Conservation (phyloP, 495 filamentous ascomycete genomes). For the Pyrenula massariospora region DNA sequence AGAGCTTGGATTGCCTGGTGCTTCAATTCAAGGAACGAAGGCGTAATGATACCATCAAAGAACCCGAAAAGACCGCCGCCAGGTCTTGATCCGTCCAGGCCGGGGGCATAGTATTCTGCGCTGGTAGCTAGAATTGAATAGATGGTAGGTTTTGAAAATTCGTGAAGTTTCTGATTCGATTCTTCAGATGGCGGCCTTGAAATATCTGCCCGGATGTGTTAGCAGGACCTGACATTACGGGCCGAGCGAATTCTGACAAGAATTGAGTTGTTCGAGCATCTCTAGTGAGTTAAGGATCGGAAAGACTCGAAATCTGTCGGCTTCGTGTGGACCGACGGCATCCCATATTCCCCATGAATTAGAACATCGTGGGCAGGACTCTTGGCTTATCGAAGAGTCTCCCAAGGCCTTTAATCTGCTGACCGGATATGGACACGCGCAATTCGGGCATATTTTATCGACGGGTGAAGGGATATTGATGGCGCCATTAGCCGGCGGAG, state of each 20-base stretch:
- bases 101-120: background rate
- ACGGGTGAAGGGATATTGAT: background rate
- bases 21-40: background rate
- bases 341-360: background rate
- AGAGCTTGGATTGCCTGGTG: background rate
- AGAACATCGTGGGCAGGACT: background rate
- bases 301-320: background rate
- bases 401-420: background rate
- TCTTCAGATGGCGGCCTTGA: background rate
- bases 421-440: background rate
- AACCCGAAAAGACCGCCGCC: background rate
- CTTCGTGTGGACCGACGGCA: background rate
- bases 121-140: background rate
- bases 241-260: background rate
- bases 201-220: background rate
- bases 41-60: background rate
- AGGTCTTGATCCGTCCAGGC: background rate
- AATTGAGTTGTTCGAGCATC: background rate
- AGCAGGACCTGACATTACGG: background rate
- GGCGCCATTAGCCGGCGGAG: background rate
- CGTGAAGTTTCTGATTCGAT: background rate
- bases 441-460: background rate
- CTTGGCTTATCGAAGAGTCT: background rate
- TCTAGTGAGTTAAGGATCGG: background rate
- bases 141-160: background rate